Evolutionary conservation across 2,329 filamentous ascomycete species (phyloP), one percentile per base, ranked within the genome.

Genomic region (Sporothrix globosa): DNA sequence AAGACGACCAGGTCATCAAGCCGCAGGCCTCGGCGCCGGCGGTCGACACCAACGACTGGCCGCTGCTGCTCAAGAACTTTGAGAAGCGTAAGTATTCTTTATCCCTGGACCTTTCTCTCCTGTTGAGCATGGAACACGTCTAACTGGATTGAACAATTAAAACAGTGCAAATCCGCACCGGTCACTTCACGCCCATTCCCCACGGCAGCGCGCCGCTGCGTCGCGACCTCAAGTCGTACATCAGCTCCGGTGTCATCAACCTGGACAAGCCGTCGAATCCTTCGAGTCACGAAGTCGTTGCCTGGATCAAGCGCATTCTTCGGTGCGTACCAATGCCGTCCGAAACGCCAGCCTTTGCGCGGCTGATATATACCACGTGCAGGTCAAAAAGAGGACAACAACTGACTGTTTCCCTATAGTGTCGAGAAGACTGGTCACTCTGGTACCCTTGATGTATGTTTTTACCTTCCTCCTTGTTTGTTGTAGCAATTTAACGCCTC

Each of bases 351-450:
- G 19, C 50, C 50, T 7, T n/a, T 1, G 6, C 6, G n/a, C 13
- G 4, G 50, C 7, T 10, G 24, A 48, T 46, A 41, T 21, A 13
- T 14, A 67, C 46, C 19, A 52, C 27, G 27, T n/a, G 19, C 44
- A 14, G 2, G 19, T 30, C 21, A 17, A 44, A 44, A 44, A 13
- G 13, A 14, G 19, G 30, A 41, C 39, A 39, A 21, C 68, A 63
- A 48, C 68, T 65, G 27, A 66, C 58, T 52, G 54, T 39, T 66
- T 30, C 56, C 11, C n/a, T 72, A 52, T 73, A 92, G 92, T 79
- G 90, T 91, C 74, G 95, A 99, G 80, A 97, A 98, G 85, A 99
- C 96, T 73, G 96, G 96, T 76, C 96, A 99, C 88, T 97, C 93
- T 76, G 96, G 96, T 80, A 99, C 96, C 73, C 91, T 99, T 77